Evolutionary conservation across 768 basidiomycete genomes (phyloP), one percentile per base, ranked within the genome.

Genomic region (Dacryopinax primogenitus): DNA sequence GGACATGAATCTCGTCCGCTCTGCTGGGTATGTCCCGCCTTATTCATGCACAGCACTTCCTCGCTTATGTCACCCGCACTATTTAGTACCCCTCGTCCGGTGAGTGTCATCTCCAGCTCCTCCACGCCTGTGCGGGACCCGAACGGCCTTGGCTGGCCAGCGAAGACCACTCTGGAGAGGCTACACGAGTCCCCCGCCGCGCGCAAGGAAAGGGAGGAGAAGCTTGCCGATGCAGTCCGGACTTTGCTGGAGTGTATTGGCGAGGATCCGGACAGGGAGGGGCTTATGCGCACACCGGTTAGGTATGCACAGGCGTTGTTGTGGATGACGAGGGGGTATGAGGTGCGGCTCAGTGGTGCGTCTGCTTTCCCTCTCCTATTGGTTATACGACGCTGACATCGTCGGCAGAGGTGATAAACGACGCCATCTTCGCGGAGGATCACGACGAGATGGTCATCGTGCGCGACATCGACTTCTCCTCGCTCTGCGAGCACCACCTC

Each of bases 381-480:
- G 62, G 26, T 65, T 33, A 28, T 18, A 21, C 63, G 26, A 33
- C 44, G 23, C 39, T 63, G n/a, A 62, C 64, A 58, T 64, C 23
- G 47, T 30, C 61, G 15, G 11, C 70, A 92, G 96, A 99, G 74
- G 94, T 98, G 71, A 96, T 98, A 68, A 97, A 97, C 77, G 91
- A 95, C 80, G 96, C 96, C 66, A 85, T 99, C 37, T 99, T 99
- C 73, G 87, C 92, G 45, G 96, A 99, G 76, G 92, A 99, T 76
- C 96, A 99, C 78, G 96, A 98, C 71, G 96, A 99, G 76, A 95
- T 99, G 92, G 96, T 99, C 41, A 84, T 99, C 66, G 95, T 99
- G 65, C 85, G 90, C 66, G 94, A 99, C 74, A 98, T 99, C 71
- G 91, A 96, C 73, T 86, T 99, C 66, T 96, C 92, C 51, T 95